These are phyloP conservation scores for Pythium oligandrum DNA, from an alignment of 352 stramenopile genomes.

Conservation along the genomic window DNA sequence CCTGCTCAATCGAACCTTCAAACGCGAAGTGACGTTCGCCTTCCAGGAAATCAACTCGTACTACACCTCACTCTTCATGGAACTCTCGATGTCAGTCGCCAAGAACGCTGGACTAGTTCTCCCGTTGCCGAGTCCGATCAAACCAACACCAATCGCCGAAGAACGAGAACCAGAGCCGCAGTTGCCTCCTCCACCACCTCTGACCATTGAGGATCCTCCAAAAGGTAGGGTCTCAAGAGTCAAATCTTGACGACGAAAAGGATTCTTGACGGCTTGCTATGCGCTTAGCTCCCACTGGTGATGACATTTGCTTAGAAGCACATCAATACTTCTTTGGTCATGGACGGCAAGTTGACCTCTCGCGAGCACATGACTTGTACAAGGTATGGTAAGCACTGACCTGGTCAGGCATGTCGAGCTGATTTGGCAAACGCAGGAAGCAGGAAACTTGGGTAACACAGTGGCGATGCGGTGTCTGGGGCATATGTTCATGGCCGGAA, in stretches of 20 bases:
- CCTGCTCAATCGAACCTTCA: slow-evolving; percentile 75
- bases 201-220: slow-evolving; percentile 1
- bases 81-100: slow-evolving; percentile 71
- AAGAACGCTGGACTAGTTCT: slow-evolving; percentile 40
- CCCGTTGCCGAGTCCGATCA: slow-evolving; percentile 38
- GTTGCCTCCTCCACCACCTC: background rate
- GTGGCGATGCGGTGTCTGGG: slow-evolving; percentile 59
- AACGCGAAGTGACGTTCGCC: slow-evolving; percentile 66
- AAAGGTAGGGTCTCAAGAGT: background rate
- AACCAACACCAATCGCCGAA: slow-evolving; percentile 7
- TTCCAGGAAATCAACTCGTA: slow-evolving; percentile 87
- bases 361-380: slow-evolving; percentile 51
- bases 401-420: background rate
- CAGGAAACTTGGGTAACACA: slow-evolving; percentile 34
- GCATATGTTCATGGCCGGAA: slow-evolving; percentile 47
- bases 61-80: slow-evolving; percentile 81
- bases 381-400: slow-evolving; percentile 20
- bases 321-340: slow-evolving; percentile 70
- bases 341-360: slow-evolving; percentile 25
- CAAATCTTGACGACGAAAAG: background rate
- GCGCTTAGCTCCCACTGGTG: slow-evolving; percentile 6
- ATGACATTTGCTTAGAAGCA: slow-evolving; percentile 48
- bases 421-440: slow-evolving; percentile 22
- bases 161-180: slow-evolving; percentile 1
- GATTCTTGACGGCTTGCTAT: background rate